Conservation (phyloP, 1,284 basidiomycete genomes). For the Sutorius eximius region DNA sequence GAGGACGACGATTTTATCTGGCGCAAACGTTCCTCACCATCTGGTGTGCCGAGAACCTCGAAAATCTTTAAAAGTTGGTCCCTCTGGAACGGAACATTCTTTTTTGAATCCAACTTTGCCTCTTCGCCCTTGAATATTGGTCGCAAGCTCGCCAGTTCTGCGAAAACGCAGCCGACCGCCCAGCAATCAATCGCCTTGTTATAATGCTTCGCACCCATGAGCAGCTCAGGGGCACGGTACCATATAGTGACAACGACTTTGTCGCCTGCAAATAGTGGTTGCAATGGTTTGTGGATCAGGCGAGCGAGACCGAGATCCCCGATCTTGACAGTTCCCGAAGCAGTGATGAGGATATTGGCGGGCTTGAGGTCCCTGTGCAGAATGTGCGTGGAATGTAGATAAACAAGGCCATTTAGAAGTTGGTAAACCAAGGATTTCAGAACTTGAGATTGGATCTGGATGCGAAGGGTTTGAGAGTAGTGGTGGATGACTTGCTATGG, state of each 20-base stretch:
- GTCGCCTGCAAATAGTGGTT: conserved; percentile 86
- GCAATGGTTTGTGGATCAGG: conserved; percentile 81
- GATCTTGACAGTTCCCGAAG: conserved; percentile 91
- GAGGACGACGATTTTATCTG: not conserved
- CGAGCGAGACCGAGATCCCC: conserved; percentile 95
- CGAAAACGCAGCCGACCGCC: conserved; percentile 97
- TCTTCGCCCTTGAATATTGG: conserved; percentile 99
- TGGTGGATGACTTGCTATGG: conserved; percentile 95
- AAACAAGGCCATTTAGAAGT: conserved; percentile 92
- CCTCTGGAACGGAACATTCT: conserved; percentile 91
- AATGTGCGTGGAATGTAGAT: conserved; percentile 94
- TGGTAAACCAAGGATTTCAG: conserved; percentile 95
- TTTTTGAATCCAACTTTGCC: conserved; percentile 91
- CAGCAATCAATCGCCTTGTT: conserved; percentile 94
- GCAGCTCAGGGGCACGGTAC: conserved; percentile 95
- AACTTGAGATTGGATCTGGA: conserved; percentile 70
- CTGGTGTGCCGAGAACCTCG: conserved; percentile 90
- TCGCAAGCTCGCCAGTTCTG: conserved; percentile 87
- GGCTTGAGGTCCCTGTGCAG: conserved; percentile 98
- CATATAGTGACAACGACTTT: conserved; percentile 99
- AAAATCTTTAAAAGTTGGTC: conserved; percentile 96
- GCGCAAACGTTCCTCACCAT: conserved; percentile 50
- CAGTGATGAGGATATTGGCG: conserved; percentile 96
- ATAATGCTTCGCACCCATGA: conserved; percentile 95
- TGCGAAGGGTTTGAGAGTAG: conserved; percentile 86